A percentile compares a stretch with the other conserved stretches of the same genome.
phyloP scores from a whole-genome alignment of 306 rosid genomes.

The Dalbergia cultrata region DNA sequence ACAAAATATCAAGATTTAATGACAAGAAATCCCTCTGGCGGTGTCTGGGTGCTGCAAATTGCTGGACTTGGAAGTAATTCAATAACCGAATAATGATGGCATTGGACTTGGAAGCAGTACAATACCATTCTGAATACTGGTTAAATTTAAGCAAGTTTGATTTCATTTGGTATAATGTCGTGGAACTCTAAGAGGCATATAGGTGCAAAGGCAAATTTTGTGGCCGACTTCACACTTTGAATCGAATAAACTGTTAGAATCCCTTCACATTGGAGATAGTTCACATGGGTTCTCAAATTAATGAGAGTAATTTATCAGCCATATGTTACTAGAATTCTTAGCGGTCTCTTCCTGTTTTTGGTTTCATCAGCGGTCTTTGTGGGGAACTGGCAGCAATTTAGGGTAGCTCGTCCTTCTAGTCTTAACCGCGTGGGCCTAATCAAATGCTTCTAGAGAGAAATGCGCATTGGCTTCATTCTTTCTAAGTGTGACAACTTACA shows the following conservation, averaged over 20 bases:
- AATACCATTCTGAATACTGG: not conserved
- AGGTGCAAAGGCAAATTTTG: not conserved
- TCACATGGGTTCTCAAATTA: too few species aligned
- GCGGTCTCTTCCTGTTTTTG: not conserved
- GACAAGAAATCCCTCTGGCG: not conserved
- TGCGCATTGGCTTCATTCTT: slow-evolving; percentile 20
- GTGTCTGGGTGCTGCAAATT: not conserved
- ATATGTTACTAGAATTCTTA: too few species aligned
- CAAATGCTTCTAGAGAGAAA: slow-evolving; percentile 33
- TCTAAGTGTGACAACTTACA: slow-evolving; percentile 51
- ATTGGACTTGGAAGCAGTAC: not conserved
- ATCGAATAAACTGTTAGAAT: not conserved
- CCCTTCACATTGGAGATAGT: not conserved
- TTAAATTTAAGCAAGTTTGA: not conserved
- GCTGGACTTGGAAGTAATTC: not conserved
- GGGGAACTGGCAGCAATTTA: slow-evolving; percentile 41
- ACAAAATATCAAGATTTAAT: not conserved
- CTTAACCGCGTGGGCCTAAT: slow-evolving; percentile 62
- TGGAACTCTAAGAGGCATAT: not conserved
- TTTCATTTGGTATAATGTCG: not conserved
- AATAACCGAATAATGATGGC: not conserved
- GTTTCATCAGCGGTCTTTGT: slow-evolving; percentile 46
- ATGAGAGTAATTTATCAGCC: not conserved
- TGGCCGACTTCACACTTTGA: too few species aligned
- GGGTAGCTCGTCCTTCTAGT: slow-evolving; percentile 11